Conservation (phyloP, 2,329 filamentous ascomycete species). For the Cladosporium sphaerospermum region DNA sequence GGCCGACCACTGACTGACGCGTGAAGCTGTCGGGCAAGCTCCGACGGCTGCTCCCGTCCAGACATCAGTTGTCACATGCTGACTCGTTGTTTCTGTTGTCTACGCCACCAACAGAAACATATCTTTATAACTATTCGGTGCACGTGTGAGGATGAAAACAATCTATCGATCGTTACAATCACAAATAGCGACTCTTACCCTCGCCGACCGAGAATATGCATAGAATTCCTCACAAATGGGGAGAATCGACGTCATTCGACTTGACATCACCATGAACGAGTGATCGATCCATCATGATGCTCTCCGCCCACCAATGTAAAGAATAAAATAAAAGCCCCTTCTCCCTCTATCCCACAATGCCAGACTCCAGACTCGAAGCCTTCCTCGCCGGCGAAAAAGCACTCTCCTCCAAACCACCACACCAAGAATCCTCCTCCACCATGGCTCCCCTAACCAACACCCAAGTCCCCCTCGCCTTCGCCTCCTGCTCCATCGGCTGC, state of each 20-base stretch:
- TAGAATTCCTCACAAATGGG: background rate
- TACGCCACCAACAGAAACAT: no score
- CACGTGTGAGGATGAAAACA: no score
- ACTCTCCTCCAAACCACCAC: background rate
- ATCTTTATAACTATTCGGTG: background rate
- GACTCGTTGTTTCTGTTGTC: no score
- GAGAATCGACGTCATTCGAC: conserved; percentile 7
- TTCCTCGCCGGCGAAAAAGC: conserved; percentile 12
- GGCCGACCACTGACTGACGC: conserved; percentile 8
- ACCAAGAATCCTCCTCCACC: background rate
- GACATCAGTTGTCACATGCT: background rate
- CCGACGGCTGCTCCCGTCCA: background rate
- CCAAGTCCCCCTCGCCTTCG: conserved; percentile 48
- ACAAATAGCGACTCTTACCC: no score
- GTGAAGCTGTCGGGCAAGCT: conserved; percentile 4
- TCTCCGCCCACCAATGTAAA: background rate
- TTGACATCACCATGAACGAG: conserved; percentile 12
- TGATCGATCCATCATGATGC: background rate
- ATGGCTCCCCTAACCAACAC: conserved; percentile 18
- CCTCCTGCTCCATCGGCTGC: conserved; percentile 51
- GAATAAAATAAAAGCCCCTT: background rate
- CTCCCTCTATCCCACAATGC: conserved; percentile 8
- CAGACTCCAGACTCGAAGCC: conserved; percentile 13
- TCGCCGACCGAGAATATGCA: background rate
- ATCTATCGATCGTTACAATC: no score